Base-by-base conservation (phyloP, 2,329 filamentous ascomycete genomes). In the Sporothrix curviconia region DNA sequence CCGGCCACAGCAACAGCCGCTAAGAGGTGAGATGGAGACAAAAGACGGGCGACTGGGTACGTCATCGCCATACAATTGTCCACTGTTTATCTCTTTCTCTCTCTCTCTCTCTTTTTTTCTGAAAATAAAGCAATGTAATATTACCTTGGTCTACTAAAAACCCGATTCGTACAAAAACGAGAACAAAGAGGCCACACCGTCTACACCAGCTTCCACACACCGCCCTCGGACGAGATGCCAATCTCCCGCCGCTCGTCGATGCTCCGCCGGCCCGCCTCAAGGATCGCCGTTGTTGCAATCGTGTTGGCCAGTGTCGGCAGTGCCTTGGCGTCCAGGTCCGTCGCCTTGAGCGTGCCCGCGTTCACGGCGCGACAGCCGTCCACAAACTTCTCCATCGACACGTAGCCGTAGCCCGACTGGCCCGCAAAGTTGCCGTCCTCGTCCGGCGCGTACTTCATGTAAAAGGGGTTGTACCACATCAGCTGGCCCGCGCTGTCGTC, bases 341-440 rank as follows among this genome's bases (percentile, higher is more conserved):
- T 85, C 1, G 92, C 78, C 52, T 82, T 89, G 49, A 86, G 77
- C 43, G 79, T 78, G 22, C 89, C 87, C 30, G 87, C 83, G 67
- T 94, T 95, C 55, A 96, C 77, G 6, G 84, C 82, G 44, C 84
- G 84, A 68, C 90, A 90, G 12, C 87, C 91, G 70, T 96, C 90
- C 51, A 96, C 85, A 72, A 96, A 96, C 74, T 96, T 96, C 76
- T 96, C 92, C 67, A 96, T 92, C 19, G 88, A 94, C 59, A 96
- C 83, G 73, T 96, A 96, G 34, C 92, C 92, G 70, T 96, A 96
- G 24, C 92, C 92, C 7, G 84, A 87, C 75, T 96, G 92, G 36
- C 92, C 92, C 56, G 84, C 85, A 71, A 96, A 96, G 74, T 96
- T 95, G 56, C 92, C 92, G 71, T 95, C 89, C 75, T 96, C 92